Evolutionary conservation across 2,329 filamentous ascomycete species (phyloP).

Genomic region (Paecilomyces dactylethromorphus): DNA sequence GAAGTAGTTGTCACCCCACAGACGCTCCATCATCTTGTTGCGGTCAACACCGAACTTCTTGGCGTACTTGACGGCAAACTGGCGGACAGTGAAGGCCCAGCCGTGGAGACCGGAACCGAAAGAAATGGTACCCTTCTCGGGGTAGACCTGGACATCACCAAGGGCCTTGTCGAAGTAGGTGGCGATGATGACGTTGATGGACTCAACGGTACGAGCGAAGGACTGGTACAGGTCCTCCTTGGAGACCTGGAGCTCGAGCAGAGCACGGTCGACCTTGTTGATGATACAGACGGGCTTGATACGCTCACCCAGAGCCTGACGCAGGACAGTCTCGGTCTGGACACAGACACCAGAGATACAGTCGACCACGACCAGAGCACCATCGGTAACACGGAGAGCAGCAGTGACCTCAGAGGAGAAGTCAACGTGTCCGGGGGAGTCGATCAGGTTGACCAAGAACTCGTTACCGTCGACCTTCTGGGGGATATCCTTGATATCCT

Average conservation of each 20-base stretch:
- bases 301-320: slow-evolving; percentile 98
- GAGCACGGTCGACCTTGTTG: slow-evolving; percentile 99
- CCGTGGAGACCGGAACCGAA: slow-evolving; percentile 99
- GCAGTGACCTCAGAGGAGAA: slow-evolving; percentile 99
- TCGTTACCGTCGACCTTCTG: slow-evolving; percentile 83
- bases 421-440: slow-evolving; percentile 99
- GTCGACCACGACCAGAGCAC: slow-evolving; percentile 99
- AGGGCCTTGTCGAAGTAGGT: slow-evolving; percentile 97
- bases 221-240: slow-evolving; percentile 99
- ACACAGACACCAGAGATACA: slow-evolving; percentile 99
- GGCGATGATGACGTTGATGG: slow-evolving; percentile 99
- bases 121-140: slow-evolving; percentile 92
- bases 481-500: slow-evolving; percentile 92
- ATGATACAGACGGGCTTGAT: slow-evolving; percentile 99
- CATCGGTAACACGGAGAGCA: slow-evolving; percentile 98
- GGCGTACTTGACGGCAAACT: slow-evolving; percentile 92
- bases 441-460: slow-evolving; percentile 99
- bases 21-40: slow-evolving; percentile 99
- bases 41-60: slow-evolving; percentile 99
- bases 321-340: slow-evolving; percentile 98
- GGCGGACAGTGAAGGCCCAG: slow-evolving; percentile 98
- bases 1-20: slow-evolving; percentile 99
- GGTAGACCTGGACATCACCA: slow-evolving; percentile 98
- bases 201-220: slow-evolving; percentile 99
- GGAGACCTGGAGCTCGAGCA: slow-evolving; percentile 95